Conservation (phyloP, 2,329 filamentous ascomycete species). For the Bisporella sp. region DNA sequence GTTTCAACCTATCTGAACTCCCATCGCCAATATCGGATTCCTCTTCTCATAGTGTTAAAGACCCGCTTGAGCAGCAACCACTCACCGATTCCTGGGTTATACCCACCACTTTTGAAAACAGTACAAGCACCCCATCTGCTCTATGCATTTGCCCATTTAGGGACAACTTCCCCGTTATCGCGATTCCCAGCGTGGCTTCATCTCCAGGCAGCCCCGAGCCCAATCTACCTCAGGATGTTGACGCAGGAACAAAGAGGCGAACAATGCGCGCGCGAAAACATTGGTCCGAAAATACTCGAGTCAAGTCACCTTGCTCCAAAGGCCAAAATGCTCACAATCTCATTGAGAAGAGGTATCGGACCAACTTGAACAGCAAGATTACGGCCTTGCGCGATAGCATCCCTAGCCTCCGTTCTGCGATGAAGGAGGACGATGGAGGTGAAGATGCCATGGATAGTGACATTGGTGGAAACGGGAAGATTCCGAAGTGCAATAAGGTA, state of each 20-base stretch:
- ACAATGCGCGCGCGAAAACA: neutral
- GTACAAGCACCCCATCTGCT: too few species aligned
- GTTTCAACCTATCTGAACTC: too few species aligned
- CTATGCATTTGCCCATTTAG: too few species aligned
- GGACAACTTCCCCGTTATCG: too few species aligned
- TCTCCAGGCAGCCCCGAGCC: neutral
- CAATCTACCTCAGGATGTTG: neutral
- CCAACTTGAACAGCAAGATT: conserved; percentile 7
- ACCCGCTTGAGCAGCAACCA: too few species aligned
- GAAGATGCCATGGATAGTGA: conserved; percentile 5
- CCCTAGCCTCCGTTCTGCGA: conserved; percentile 5
- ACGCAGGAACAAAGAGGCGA: neutral
- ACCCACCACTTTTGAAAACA: too few species aligned
- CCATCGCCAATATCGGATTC: too few species aligned
- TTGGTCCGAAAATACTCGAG: neutral
- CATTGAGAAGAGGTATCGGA: conserved; percentile 7
- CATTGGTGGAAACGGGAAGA: neutral
- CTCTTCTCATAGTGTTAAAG: too few species aligned
- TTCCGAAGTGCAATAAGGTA: conserved; percentile 6
- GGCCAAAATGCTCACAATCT: conserved; percentile 3
- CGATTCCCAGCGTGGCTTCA: too few species aligned
- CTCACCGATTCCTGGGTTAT: too few species aligned
- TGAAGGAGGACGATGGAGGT: conserved; percentile 2
- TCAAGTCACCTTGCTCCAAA: conserved; percentile 1
- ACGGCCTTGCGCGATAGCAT: conserved; percentile 5